phyloP scores from a whole-genome alignment of 202 grass and related monocot species.

The Elaeis oleifera region DNA sequence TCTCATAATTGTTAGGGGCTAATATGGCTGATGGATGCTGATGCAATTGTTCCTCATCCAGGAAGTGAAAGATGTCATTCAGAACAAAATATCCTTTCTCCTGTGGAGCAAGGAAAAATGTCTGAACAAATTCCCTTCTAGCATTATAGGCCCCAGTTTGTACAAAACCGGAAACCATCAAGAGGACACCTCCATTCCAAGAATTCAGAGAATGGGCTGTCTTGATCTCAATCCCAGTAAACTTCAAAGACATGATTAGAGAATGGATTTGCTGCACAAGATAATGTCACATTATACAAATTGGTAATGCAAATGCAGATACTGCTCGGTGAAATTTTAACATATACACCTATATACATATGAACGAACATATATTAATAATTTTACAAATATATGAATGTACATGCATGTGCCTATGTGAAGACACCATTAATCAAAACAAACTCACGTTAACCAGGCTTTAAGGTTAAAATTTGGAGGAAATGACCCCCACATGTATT shows the following conservation, averaged over 20 bases:
- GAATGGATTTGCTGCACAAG: constrained; percentile 68
- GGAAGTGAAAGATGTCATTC: constrained; percentile 87
- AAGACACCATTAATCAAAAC: too few species aligned
- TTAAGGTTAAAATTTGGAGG: too few species aligned
- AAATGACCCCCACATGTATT: too few species aligned
- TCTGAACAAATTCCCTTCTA: constrained; percentile 88
- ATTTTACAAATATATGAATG: too few species aligned
- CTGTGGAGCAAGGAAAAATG: constrained; percentile 88
- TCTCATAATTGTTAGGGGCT: constrained; percentile 51
- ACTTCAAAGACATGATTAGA: constrained; percentile 76
- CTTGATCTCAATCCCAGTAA: constrained; percentile 90
- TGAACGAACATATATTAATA: too few species aligned
- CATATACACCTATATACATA: too few species aligned
- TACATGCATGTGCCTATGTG: too few species aligned
- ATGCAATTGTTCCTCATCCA: constrained; percentile 79
- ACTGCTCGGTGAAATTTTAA: too few species aligned
- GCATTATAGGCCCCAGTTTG: constrained; percentile 66
- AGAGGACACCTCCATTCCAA: constrained; percentile 62
- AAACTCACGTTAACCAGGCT: too few species aligned
- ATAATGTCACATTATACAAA: not conserved
- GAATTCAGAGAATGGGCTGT: constrained; percentile 80
- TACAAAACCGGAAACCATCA: constrained; percentile 82
- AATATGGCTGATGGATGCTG: constrained; percentile 29
- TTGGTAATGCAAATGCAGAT: too few species aligned
- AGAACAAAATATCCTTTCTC: constrained; percentile 90